These are phyloP conservation scores for Lactarius hengduanensis DNA, from an alignment of 768 basidiomycete genomes.

Conservation along the genomic window DNA sequence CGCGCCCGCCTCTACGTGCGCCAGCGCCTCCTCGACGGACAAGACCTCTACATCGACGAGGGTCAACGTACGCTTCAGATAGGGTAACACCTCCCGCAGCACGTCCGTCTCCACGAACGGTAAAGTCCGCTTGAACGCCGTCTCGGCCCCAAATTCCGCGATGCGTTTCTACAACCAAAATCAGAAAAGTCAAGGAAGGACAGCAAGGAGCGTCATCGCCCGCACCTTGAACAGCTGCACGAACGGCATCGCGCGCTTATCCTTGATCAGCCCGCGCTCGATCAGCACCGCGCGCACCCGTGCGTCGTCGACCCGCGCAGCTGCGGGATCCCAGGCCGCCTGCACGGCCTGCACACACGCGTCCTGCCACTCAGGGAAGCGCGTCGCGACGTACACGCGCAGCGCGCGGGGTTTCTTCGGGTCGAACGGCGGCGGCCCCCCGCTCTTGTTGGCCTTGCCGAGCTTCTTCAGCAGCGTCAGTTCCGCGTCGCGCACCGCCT, in stretches of 20 bases:
- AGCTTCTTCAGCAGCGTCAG: slow-evolving; percentile 72
- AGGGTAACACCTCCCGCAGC: slow-evolving; percentile 67
- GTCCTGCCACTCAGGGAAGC: slow-evolving; percentile 95
- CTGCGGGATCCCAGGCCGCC: slow-evolving; percentile 57
- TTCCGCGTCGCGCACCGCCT: slow-evolving; percentile 89
- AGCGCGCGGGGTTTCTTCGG: slow-evolving; percentile 83
- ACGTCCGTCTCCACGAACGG: slow-evolving; percentile 82
- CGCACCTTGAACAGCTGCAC: slow-evolving; percentile 88
- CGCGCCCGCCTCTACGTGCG: slow-evolving; percentile 43
- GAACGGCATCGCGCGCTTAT: slow-evolving; percentile 96
- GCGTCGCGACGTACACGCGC: slow-evolving; percentile 84
- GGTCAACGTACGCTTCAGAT: slow-evolving; percentile 74
- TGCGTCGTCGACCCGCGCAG: slow-evolving; percentile 76
- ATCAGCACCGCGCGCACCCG: slow-evolving; percentile 68
- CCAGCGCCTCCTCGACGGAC: slow-evolving; percentile 64
- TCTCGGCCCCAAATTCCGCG: slow-evolving; percentile 65
- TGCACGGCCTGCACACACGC: slow-evolving; percentile 71
- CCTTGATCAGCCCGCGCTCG: slow-evolving; percentile 82
- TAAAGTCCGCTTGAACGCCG: slow-evolving; percentile 78
- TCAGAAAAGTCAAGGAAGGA: slow-evolving; percentile 8
- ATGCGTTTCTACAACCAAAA: slow-evolving; percentile 68
- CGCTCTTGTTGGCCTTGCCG: slow-evolving; percentile 69
- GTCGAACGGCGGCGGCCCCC: slow-evolving; percentile 61
- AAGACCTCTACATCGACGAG: slow-evolving; percentile 70
- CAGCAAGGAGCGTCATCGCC: background rate